A percentile compares a stretch with the other conserved stretches of the same genome.
These are phyloP conservation scores for Acanthamoeba healyi DNA, from an alignment of 208 protist species.

Conservation along the genomic window DNA sequence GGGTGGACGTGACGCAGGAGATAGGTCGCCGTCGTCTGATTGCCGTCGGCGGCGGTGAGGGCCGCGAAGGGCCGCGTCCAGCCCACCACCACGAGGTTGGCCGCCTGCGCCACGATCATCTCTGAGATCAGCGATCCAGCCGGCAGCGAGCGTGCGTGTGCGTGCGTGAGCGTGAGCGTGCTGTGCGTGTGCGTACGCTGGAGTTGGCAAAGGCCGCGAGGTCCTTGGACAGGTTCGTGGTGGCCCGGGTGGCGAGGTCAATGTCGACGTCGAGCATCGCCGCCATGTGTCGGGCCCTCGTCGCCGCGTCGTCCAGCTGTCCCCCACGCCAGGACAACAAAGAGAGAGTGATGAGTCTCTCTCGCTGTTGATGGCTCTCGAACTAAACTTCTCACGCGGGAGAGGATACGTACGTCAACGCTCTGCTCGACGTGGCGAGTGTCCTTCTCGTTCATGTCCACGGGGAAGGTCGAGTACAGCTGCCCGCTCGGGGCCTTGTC, in stretches of 20 bases:
- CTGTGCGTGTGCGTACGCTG: background rate
- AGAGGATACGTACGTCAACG: background rate
- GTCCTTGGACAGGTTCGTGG: slow-evolving; percentile 17
- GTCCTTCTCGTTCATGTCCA: background rate
- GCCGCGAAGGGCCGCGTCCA: background rate
- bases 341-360: background rate
- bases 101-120: background rate
- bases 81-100: background rate
- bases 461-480: slow-evolving; percentile 28
- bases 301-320: slow-evolving; percentile 1
- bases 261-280: slow-evolving; percentile 28
- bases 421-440: slow-evolving; percentile 1
- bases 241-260: background rate
- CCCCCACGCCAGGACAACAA: background rate
- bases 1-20: slow-evolving; percentile 36
- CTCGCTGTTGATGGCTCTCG: no score
- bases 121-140: background rate
- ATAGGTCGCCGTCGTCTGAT: background rate
- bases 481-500: background rate
- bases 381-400: background rate
- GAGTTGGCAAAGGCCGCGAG: slow-evolving; percentile 24
- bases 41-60: background rate
- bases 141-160: background rate
- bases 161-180: no score
- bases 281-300: slow-evolving; percentile 25